Base-by-base conservation (phyloP, 345 rosid species). In the Arabidopsis suecica region DNA sequence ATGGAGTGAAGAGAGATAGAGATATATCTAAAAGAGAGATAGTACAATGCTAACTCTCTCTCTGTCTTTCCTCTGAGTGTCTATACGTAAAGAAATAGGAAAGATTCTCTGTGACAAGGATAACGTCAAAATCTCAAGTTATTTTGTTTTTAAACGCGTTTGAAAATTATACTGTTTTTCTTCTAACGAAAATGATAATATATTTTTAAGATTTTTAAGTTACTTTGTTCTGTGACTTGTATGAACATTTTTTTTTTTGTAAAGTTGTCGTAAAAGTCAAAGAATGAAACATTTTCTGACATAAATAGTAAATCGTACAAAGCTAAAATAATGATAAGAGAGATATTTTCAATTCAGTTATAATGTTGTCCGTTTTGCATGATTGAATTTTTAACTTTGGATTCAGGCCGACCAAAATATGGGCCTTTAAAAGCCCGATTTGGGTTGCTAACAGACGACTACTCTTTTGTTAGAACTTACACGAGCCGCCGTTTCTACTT, bases 51-150 rank as follows among this genome's bases (percentile, higher is more conserved):
- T 28, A 28, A 13, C 16, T 12, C 16, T 42, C 6, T 12, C 50
- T 47, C 16, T 42, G 22, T 68, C 51, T 55, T 40, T 56, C 47
- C 49, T 56, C 72, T 23, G 50, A n/a, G 65, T 63, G 71, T 12
- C 45, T 77, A n/a, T 56, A 36, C 10, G 38, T 77, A 57, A 40
- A 57, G 53, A 71, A 65, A 71, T 77, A 32, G 30, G 54, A 71
- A 77, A 77, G 80, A 77, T 77, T 77, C 80, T 65, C 71, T 63
- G 60, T 77, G 48, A 45, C 61, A 56, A 48, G 45, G 33, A 77
- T 48, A 64, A 77, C 72, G 80, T 71, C 72, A 65, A 71, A 70
- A 54, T 54, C 65, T 53, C 0, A 60, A 75, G 13, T 66, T 7
- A 8, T 8, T 18, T 36, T 22, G 6, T 20, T 2, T 28, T 36